Percentiles rank a stretch among this genome's conserved stretches.
Conservation (phyloP, 2,329 filamentous ascomycete genomes). For the Shiraia sp. region DNA sequence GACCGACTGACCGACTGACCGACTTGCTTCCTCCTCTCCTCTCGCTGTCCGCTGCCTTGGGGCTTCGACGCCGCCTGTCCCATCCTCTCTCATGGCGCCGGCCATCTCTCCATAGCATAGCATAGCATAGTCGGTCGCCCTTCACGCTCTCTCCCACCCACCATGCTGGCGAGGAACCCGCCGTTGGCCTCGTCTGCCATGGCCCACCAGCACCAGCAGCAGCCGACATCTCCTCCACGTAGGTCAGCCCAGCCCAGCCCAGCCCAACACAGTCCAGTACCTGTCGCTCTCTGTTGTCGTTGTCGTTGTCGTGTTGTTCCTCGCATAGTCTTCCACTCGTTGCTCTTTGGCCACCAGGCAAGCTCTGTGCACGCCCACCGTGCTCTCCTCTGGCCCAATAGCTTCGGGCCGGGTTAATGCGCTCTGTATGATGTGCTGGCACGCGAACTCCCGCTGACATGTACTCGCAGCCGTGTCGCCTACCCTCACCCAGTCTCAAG, state of each 20-base stretch:
- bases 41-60: constrained; percentile 5
- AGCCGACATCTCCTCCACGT: constrained; percentile 56
- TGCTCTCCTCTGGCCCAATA: constrained; percentile 28
- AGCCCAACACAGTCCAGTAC: too few species aligned
- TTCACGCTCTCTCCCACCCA: too few species aligned
- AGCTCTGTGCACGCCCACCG: too few species aligned
- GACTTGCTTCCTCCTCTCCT: not conserved
- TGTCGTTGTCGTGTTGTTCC: constrained; percentile 2
- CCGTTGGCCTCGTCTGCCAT: constrained; percentile 60
- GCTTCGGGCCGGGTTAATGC: constrained; percentile 33
- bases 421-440: constrained; percentile 48
- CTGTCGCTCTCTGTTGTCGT: constrained; percentile 7
- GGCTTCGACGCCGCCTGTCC: constrained; percentile 15
- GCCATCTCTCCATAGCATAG: too few species aligned
- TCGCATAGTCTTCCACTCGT: too few species aligned
- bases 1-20: constrained; percentile 4
- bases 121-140: too few species aligned
- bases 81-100: constrained; percentile 31
- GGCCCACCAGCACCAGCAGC: constrained; percentile 51
- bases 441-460: too few species aligned
- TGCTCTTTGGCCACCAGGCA: too few species aligned
- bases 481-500: constrained; percentile 54
- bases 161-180: constrained; percentile 42
- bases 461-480: constrained; percentile 55
- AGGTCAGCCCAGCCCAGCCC: constrained; percentile 48